Percentiles rank a stretch among this genome's conserved stretches.
Evolutionary conservation across 768 basidiomycete genomes (phyloP).

Genomic region (Cyathus striatus): DNA sequence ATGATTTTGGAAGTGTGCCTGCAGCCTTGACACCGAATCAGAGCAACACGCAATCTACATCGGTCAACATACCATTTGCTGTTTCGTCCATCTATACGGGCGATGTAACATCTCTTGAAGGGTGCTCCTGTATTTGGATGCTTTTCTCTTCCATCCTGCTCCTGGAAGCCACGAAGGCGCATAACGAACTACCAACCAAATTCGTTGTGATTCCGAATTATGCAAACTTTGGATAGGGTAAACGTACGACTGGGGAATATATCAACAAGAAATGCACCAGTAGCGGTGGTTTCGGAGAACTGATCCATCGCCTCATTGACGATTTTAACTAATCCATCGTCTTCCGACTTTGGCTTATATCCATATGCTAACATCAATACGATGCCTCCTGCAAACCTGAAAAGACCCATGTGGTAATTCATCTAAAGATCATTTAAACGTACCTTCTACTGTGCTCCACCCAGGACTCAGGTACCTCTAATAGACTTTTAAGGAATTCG

Average conservation of each 20-base stretch:
- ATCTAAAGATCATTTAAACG: not conserved
- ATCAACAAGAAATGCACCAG: slow-evolving; percentile 22
- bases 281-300: slow-evolving; percentile 12
- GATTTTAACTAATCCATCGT: slow-evolving; percentile 18
- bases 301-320: slow-evolving; percentile 17
- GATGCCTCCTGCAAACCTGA: not conserved
- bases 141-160: not conserved
- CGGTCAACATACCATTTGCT: not conserved
- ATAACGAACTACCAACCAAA: no score
- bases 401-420: not conserved
- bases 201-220: not conserved
- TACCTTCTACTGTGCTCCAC: not conserved
- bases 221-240: no score
- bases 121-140: not conserved
- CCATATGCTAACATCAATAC: not conserved
- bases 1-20: no score
- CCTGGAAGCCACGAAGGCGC: not conserved
- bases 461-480: not conserved
- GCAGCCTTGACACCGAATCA: no score
- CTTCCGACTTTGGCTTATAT: slow-evolving; percentile 7
- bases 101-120: not conserved
- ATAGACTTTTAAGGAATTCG: not conserved
- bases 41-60: not conserved
- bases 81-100: not conserved
- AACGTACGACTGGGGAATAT: slow-evolving; percentile 18